Percentiles rank a stretch among this genome's conserved stretches.
phyloP scores from a whole-genome alignment of 768 basidiomycete genomes.

The Calocybe indica region DNA sequence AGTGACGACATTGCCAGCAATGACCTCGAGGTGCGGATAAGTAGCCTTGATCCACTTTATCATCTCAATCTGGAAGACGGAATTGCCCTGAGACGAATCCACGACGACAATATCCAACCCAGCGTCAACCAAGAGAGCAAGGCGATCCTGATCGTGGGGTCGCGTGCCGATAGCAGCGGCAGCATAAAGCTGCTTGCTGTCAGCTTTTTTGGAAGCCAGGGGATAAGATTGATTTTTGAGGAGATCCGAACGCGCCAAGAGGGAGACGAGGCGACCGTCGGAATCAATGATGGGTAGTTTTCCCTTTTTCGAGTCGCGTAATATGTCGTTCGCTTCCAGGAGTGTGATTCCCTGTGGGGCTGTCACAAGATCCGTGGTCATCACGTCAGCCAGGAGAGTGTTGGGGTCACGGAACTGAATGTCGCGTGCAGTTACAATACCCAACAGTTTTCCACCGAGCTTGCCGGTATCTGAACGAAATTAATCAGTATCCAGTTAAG shows the following conservation, averaged over 20 bases:
- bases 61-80: slow-evolving; percentile 91
- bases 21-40: slow-evolving; percentile 83
- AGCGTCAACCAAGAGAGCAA: slow-evolving; percentile 82
- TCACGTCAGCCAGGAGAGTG: slow-evolving; percentile 70
- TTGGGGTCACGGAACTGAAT: slow-evolving; percentile 81
- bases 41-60: slow-evolving; percentile 86
- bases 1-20: slow-evolving; percentile 97
- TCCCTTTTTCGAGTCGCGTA: slow-evolving; percentile 95
- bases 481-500: slow-evolving; percentile 12
- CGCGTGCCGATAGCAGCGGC: slow-evolving; percentile 96
- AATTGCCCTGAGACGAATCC: slow-evolving; percentile 97
- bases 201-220: slow-evolving; percentile 84
- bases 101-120: slow-evolving; percentile 93
- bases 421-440: slow-evolving; percentile 95
- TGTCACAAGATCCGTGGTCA: slow-evolving; percentile 87
- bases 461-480: slow-evolving; percentile 66
- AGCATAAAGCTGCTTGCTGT: slow-evolving; percentile 92
- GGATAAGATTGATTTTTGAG: slow-evolving; percentile 98
- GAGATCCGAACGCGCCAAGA: slow-evolving; percentile 94
- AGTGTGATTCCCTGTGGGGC: slow-evolving; percentile 88
- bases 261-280: slow-evolving; percentile 52
- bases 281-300: slow-evolving; percentile 75
- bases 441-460: slow-evolving; percentile 87
- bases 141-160: slow-evolving; percentile 78
- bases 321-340: slow-evolving; percentile 85